Conservation (phyloP, 2,329 filamentous ascomycete genomes). For the Spiromastix sp. region DNA sequence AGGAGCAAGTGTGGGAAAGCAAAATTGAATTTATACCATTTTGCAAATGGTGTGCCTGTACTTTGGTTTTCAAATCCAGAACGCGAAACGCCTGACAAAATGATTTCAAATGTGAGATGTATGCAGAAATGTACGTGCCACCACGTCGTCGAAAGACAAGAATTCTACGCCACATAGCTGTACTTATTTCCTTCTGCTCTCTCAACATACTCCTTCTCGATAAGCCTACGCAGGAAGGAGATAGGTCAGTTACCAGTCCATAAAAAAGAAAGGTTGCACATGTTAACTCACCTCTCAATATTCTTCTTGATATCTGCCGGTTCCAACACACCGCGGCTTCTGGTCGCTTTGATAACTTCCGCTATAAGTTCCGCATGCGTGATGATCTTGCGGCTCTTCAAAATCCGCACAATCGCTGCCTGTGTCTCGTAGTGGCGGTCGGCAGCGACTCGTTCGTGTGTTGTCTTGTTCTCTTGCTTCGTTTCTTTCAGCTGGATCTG, state of each 20-base stretch:
- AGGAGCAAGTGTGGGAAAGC: no score
- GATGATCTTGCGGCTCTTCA: constrained; percentile 89
- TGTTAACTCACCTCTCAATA: constrained; percentile 68
- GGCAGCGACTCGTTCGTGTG: constrained; percentile 77
- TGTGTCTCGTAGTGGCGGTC: constrained; percentile 95
- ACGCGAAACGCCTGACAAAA: no score
- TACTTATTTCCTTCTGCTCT: constrained; percentile 61
- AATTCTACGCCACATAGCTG: constrained; percentile 58
- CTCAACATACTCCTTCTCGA: constrained; percentile 91
- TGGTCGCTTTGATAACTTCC: constrained; percentile 86
- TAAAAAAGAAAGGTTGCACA: neutral
- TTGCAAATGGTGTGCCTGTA: no score
- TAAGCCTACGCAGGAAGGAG: constrained; percentile 48
- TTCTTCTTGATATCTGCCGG: constrained; percentile 88
- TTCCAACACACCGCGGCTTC: constrained; percentile 75
- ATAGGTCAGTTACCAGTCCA: constrained; percentile 16
- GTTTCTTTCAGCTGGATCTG: constrained; percentile 97
- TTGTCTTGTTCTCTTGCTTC: constrained; percentile 86
- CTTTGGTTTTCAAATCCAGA: no score
- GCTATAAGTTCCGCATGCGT: constrained; percentile 77
- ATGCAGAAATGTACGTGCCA: no score
- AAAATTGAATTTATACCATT: no score
- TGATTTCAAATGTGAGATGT: no score
- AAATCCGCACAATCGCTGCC: constrained; percentile 89
- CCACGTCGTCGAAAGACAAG: no score